Conservation (phyloP, 495 filamentous ascomycete genomes). For the Xylaria nigripes region DNA sequence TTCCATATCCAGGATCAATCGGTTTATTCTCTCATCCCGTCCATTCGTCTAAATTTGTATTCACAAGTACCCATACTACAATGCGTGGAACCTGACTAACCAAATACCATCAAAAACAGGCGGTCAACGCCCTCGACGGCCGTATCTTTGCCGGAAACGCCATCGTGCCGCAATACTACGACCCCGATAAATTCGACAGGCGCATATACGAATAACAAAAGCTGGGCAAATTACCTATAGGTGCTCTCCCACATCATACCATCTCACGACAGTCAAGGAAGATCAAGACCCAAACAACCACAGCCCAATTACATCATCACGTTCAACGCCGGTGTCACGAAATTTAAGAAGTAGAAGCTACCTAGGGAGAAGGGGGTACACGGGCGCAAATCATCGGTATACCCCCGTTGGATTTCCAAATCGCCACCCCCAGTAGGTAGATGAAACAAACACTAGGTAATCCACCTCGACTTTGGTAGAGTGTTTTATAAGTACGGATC, state of each 20-base stretch:
- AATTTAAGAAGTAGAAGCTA: no score
- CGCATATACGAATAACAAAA: constrained; percentile 50
- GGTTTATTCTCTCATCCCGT: not conserved
- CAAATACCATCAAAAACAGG: constrained; percentile 39
- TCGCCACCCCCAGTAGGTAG: no score
- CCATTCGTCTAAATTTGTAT: not conserved
- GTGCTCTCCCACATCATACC: not conserved
- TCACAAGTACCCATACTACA: not conserved
- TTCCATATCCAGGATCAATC: not conserved
- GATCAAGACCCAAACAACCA: no score
- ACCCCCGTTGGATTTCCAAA: no score
- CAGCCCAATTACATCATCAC: no score
- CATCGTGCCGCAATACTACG: constrained; percentile 71
- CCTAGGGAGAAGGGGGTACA: no score
- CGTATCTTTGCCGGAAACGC: constrained; percentile 78
- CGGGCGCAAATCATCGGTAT: no score
- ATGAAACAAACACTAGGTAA: no score
- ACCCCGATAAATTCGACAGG: constrained; percentile 68
- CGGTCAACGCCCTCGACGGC: constrained; percentile 79
- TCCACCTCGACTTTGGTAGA: no score
- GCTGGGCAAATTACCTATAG: not conserved
- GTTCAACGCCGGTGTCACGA: no score
- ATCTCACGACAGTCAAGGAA: no score
- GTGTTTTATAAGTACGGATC: no score
- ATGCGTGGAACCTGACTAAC: not conserved